Evolutionary conservation across 305 asterid genomes (phyloP), one percentile per base, ranked within the genome.

Genomic region (Ilex paraguariensis): DNA sequence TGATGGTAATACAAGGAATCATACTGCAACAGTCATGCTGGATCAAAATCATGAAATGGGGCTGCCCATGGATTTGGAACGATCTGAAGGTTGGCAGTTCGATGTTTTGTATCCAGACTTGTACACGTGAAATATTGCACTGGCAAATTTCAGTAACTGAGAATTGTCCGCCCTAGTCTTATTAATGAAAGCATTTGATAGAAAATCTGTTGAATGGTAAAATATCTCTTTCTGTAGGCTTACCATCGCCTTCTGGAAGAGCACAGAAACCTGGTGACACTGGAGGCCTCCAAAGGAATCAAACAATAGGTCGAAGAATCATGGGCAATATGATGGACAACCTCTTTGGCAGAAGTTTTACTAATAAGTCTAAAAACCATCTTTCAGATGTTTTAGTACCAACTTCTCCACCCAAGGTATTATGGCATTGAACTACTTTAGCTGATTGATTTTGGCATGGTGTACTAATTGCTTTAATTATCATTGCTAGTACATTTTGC

Each of bases 311-410:
- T 64, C 99, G 91, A 77, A 90, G 84, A 64, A 72, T 94, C 69
- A 94, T 94, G 98, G 97, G 91, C 62, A 89, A 88, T 80, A 79
- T 88, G 97, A 87, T 85, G 98, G 98, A 92, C 67, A 92, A 87
- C 70, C 62, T 83, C 75, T 85, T 94, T 70, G 56, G 72, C 67
- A 86, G 97, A 84, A 91, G 85, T 78, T 94, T 87, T 81, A 78
- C 95, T 63, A 78, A 96, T 61, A 91, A 84, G 73, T 71, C 91
- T 1, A 94, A 81, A 77, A 67, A 31, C 70, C 86, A 21, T 13
- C 68, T 83, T 70, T 70, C 90, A 55, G 94, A 91, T 67, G 71
- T 65, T 65, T 64, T 72, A 42, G 73, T 70, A 58, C 86, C 91
- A 66, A 68, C 93, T 68, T 86, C 98, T 76, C 95, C 92, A 63